Conservation (phyloP, 2,329 filamentous ascomycete species). For the Didymella pinodella region DNA sequence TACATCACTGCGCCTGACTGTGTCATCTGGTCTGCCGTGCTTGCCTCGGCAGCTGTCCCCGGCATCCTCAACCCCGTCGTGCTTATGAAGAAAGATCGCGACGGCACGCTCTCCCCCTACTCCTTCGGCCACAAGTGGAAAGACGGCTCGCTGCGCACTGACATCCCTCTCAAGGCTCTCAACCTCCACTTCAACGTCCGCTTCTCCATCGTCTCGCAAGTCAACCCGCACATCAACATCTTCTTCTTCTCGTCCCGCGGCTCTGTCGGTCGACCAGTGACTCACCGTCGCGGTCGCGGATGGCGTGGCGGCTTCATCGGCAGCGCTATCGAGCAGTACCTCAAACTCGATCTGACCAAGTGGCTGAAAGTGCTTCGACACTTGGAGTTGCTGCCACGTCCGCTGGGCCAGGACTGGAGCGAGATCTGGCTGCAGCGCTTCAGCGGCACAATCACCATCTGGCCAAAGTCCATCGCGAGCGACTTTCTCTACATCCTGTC, state of each 20-base stretch:
- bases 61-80: slow-evolving; percentile 96
- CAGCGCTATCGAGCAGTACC: slow-evolving; percentile 88
- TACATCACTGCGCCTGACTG: slow-evolving; percentile 95
- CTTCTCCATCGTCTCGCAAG: slow-evolving; percentile 86
- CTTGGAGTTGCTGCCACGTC: slow-evolving; percentile 87
- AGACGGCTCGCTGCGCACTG: slow-evolving; percentile 90
- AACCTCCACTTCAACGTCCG: slow-evolving; percentile 99
- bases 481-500: slow-evolving; percentile 89
- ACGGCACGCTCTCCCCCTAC: slow-evolving; percentile 83
- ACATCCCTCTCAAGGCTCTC: slow-evolving; percentile 91
- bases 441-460: slow-evolving; percentile 93
- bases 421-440: slow-evolving; percentile 97
- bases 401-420: slow-evolving; percentile 94
- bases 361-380: slow-evolving; percentile 96
- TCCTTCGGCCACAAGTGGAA: slow-evolving; percentile 99
- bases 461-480: slow-evolving; percentile 79
- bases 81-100: slow-evolving; percentile 82
- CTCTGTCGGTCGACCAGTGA: slow-evolving; percentile 89
- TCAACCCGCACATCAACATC: slow-evolving; percentile 97
- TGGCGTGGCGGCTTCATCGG: slow-evolving; percentile 97
- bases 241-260: slow-evolving; percentile 98
- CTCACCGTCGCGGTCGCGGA: slow-evolving; percentile 88
- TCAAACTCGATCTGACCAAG: slow-evolving; percentile 96
- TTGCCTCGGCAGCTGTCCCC: slow-evolving; percentile 93
- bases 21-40: slow-evolving; percentile 96